Evolutionary conservation across 2,329 filamentous ascomycete genomes (phyloP), one percentile per base, ranked within the genome.

Genomic region (Botrytis porri): DNA sequence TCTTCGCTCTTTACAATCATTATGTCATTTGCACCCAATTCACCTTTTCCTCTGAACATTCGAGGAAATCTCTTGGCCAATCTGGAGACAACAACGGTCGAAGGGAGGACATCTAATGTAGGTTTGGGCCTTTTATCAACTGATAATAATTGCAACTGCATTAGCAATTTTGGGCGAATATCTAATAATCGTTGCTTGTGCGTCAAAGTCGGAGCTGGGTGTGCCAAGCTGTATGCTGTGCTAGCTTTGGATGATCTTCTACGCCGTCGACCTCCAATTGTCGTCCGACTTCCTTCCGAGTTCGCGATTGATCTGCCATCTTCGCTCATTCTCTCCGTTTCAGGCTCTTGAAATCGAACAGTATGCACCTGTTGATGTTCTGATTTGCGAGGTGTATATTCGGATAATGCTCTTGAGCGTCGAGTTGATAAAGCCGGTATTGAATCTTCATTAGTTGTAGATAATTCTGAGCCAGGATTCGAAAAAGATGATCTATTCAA

Each of bases 81-180:
- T 29, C 86, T 85, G 9, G 89, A 87, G 35, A 89, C 85, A 73
- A 88, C 86, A 59, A 91, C 83, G n/a, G 87, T 88, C 2, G 90
- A 89, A 0, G 92, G 91, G 60, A 94, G 86, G n/a, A 93, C 88
- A 77, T 95, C 92, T 75, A 93, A 89, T 6, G 88, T 87, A 0
- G 92, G 92, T 69, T 86, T 85, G 0, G 91, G 90, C 37, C 92
- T 87, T 25, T 84, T 84, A 74, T 88, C 86, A 59, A 85, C 82
- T 3, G 86, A 84, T n/a, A 93, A 81, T 73, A 88, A 86, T 78
- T 94, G 92, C 25, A 95, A 83, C 80, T 95, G 92, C 9, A 95
- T 85, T 9, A 94, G 83, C 29, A 94, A 83, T 70, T 88, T 88
- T 18, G 92, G 91, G 25, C 91, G 88, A 43, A 92, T 85, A 77